Percentiles rank a stretch among this genome's conserved stretches.
These are phyloP conservation scores for Geotrichum bryndzae DNA, from an alignment of 1,139 yeast species.

Conservation along the genomic window DNA sequence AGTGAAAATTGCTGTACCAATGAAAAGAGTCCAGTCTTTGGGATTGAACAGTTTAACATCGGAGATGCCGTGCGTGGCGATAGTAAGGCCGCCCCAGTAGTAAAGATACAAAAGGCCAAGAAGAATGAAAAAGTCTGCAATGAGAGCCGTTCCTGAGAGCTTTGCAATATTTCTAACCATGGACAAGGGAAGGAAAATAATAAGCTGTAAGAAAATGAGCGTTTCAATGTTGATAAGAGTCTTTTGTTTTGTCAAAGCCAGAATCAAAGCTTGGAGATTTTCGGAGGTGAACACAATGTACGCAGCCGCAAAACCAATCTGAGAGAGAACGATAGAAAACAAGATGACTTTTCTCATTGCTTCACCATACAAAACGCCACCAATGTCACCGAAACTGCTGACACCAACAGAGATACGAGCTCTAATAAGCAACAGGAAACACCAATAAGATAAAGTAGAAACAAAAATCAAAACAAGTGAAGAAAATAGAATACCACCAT, in stretches of 20 bases:
- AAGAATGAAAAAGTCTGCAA: slow-evolving; percentile 83
- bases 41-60: slow-evolving; percentile 58
- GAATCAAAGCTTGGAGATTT: slow-evolving; percentile 57
- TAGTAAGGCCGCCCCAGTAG: slow-evolving; percentile 57
- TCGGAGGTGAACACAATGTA: slow-evolving; percentile 91
- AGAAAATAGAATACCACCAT: slow-evolving; percentile 84
- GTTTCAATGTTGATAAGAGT: slow-evolving; percentile 40
- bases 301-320: slow-evolving; percentile 93
- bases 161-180: slow-evolving; percentile 84
- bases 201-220: slow-evolving; percentile 60
- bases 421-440: slow-evolving; percentile 67
- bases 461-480: slow-evolving; percentile 55
- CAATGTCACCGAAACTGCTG: slow-evolving; percentile 84
- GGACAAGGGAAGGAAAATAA: slow-evolving; percentile 72
- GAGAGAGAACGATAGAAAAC: slow-evolving; percentile 75
- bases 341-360: slow-evolving; percentile 65
- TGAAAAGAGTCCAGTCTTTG: slow-evolving; percentile 71
- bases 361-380: slow-evolving; percentile 65
- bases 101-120: slow-evolving; percentile 78
- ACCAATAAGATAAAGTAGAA: slow-evolving; percentile 76
- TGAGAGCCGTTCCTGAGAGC: slow-evolving; percentile 76
- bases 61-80: slow-evolving; percentile 52
- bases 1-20: slow-evolving; percentile 94
- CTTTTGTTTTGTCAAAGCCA: slow-evolving; percentile 36
- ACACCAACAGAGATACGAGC: slow-evolving; percentile 56